phyloP scores from a whole-genome alignment of 2,329 filamentous ascomycete species.

The Trichoderma sp. region DNA sequence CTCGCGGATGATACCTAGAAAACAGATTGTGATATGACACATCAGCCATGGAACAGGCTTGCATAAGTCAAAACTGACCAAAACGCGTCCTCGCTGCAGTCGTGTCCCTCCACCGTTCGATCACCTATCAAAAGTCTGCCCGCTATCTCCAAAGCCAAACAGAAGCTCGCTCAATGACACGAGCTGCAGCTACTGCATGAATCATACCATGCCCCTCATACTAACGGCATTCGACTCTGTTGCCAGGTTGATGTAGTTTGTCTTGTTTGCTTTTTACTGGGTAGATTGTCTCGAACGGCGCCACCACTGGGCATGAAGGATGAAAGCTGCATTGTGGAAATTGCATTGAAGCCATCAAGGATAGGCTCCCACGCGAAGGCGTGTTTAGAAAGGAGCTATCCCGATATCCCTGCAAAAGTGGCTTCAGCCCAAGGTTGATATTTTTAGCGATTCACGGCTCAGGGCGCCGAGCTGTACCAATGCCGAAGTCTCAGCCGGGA shows the following conservation, averaged over 20 bases:
- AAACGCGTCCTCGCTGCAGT: not conserved
- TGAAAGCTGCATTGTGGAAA: conserved; percentile 20
- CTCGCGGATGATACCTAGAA: not conserved
- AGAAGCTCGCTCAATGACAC: conserved; percentile 12
- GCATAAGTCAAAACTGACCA: not conserved
- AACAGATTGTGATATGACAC: not conserved
- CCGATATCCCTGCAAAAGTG: not conserved
- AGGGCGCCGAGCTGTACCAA: not conserved
- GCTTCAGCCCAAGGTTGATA: not conserved
- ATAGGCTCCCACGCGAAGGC: not conserved
- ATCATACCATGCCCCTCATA: not conserved
- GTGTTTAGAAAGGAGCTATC: not conserved
- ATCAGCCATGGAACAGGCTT: not conserved
- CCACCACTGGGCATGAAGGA: conserved; percentile 13
- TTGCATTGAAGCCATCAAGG: conserved; percentile 21
- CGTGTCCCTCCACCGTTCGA: conserved; percentile 10
- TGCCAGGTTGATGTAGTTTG: not conserved
- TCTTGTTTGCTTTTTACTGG: conserved; percentile 1
- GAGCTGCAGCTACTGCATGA: conserved; percentile 13
- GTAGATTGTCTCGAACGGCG: not conserved
- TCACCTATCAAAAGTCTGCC: conserved; percentile 4
- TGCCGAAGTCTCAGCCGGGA: not conserved
- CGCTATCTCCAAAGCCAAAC: conserved; percentile 8
- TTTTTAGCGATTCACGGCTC: not conserved
- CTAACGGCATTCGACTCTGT: not conserved